Conservation (phyloP, 1,284 basidiomycete species). For the Trichosporon asahii region DNA sequence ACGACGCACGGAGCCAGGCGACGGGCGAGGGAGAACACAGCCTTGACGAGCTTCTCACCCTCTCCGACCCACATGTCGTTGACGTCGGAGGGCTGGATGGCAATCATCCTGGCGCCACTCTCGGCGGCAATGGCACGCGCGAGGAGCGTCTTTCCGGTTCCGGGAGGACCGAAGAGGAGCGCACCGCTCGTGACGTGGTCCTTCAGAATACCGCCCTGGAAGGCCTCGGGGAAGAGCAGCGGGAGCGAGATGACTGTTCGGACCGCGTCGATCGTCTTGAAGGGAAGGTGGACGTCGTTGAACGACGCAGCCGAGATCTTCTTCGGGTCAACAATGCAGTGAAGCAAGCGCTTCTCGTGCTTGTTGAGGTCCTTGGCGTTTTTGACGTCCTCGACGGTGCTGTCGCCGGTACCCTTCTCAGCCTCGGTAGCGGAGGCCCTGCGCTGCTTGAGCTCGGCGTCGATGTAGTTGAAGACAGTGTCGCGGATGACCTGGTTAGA, state of each 20-base stretch:
- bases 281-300: conserved; percentile 78
- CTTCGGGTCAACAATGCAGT: conserved; percentile 79
- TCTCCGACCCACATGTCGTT: conserved; percentile 75
- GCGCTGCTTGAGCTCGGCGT: conserved; percentile 20
- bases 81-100: conserved; percentile 54
- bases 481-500: conserved; percentile 4
- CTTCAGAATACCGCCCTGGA: conserved; percentile 84
- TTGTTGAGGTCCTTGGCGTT: conserved; percentile 68
- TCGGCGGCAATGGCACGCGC: conserved; percentile 89
- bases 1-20: conserved; percentile 86
- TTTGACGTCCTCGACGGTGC: conserved; percentile 70
- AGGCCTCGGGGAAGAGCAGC: conserved; percentile 81
- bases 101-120: conserved; percentile 82
- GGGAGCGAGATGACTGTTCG: conserved; percentile 88
- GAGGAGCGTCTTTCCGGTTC: conserved; percentile 85
- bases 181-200: conserved; percentile 84
- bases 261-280: conserved; percentile 79
- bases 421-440: background rate
- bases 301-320: conserved; percentile 66
- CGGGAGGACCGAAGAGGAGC: conserved; percentile 81
- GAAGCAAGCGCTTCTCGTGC: conserved; percentile 71
- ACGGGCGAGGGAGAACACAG: conserved; percentile 84
- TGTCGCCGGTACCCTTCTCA: conserved; percentile 36
- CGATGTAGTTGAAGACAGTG: conserved; percentile 9
- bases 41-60: conserved; percentile 88